Conservation (phyloP, 176 grass and related monocot genomes). For the Juncus effusus region DNA sequence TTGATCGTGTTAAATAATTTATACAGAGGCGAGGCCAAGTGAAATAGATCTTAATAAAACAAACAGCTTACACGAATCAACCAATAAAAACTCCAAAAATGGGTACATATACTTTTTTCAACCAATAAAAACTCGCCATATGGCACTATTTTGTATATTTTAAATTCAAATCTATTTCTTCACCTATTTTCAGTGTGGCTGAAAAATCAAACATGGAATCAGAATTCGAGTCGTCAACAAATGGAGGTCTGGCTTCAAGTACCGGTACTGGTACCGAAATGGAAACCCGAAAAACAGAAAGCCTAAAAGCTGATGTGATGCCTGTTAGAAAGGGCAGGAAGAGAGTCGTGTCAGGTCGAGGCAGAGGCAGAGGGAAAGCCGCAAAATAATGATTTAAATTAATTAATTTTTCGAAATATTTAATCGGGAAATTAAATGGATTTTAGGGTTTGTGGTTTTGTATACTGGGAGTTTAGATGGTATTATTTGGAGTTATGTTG, state of each 20-base stretch:
- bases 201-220: constrained; percentile 50
- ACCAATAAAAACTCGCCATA: background rate
- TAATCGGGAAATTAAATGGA: no score
- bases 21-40: constrained; percentile 10
- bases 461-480: no score
- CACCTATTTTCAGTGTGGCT: constrained; percentile 36
- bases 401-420: no score
- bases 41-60: constrained; percentile 16
- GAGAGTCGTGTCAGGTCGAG: constrained; percentile 29
- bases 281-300: background rate
- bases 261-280: constrained; percentile 31
- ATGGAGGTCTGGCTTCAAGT: constrained; percentile 48
- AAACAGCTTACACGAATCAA: constrained; percentile 23
- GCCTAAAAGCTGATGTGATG: constrained; percentile 6
- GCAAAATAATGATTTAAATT: no score
- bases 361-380: constrained; percentile 33
- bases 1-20: background rate
- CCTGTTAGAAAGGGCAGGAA: constrained; percentile 37
- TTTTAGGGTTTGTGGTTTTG: no score
- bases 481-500: no score
- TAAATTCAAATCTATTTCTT: background rate
- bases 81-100: constrained; percentile 24
- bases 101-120: constrained; percentile 4
- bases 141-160: background rate
- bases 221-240: constrained; percentile 44